Evolutionary conservation across 805 yeast genomes (phyloP), one percentile per base, ranked within the genome.

Genomic region (Zygosaccharomyces lentus): DNA sequence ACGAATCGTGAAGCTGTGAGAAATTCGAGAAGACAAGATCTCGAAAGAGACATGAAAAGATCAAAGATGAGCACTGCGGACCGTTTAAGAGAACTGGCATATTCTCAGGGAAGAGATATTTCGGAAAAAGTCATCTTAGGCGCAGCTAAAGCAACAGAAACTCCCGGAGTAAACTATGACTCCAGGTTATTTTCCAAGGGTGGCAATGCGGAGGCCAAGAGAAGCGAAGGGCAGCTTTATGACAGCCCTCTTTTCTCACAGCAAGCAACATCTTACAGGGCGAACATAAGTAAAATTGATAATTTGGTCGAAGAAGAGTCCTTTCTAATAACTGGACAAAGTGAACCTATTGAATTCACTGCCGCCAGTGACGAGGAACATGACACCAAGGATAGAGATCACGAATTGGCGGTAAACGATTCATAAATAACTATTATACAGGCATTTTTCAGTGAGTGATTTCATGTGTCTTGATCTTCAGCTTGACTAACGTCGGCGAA

Each of bases 161-260:
- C 60, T 6, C 49, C 63, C 1, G 82, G 76, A 37, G 65, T 71
- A 2, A 71, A 71, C 42, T 79, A 78, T 53, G 91, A 84, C 56
- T 71, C 86, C 0, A 69, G 86, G 25, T 59, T 84, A 27, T 82
- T 73, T 51, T 62, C 76, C 8, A 72, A 71, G 24, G 76, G 76
- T 1, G 64, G 77, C 1, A 70, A 70, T 31, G 58, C 69, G 1
- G 45, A 53, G n/a, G 53, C 55, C 3, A 50, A 45, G 16, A 56
- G 56, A 38, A 56, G 57, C 26, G 76, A 71, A 23, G 81, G 74
- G 41, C 80, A 75, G 54, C 65, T 79, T 2, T 83, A 82, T 54
- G 84, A 80, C 50, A 71, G 62, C 41, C 81, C 87, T 1, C 60
- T 84, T 21, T 82, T 82, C 31, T 75, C 71, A 2, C 79, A 77